Evolutionary conservation across 177 flowering plant species (phyloP).

Genomic region (Vitis hybrid): DNA sequence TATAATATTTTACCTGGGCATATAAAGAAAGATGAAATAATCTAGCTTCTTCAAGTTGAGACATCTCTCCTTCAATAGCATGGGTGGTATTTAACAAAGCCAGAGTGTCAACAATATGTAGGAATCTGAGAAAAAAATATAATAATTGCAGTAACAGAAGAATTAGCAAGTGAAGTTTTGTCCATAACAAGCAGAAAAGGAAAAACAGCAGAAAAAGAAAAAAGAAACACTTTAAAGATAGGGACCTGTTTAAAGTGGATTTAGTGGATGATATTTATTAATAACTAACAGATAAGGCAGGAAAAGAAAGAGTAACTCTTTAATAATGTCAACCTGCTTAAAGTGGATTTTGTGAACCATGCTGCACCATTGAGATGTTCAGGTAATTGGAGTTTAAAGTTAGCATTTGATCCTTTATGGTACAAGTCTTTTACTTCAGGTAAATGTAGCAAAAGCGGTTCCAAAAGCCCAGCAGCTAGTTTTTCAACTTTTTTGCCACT

Average conservation of each 20-base stretch:
- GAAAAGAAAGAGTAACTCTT: background rate
- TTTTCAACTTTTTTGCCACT: constrained; percentile 41
- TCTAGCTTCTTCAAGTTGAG: constrained; percentile 80
- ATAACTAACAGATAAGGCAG: background rate
- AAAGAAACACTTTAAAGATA: background rate
- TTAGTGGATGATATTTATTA: constrained; percentile 63
- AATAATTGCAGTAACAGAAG: background rate
- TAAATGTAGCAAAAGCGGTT: constrained; percentile 49
- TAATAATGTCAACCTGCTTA: constrained; percentile 40
- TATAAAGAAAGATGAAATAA: constrained; percentile 75
- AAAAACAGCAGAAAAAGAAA: background rate
- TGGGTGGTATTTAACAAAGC: constrained; percentile 36
- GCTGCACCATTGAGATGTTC: constrained; percentile 30
- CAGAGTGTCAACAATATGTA: constrained; percentile 49
- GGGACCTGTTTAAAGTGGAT: constrained; percentile 43
- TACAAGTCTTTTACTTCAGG: constrained; percentile 36
- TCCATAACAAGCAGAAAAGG: background rate
- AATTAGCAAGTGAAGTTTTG: background rate
- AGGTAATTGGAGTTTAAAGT: constrained; percentile 49
- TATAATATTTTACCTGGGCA: constrained; percentile 45
- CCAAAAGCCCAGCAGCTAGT: constrained; percentile 55
- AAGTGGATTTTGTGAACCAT: constrained; percentile 80
- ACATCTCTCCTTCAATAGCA: constrained; percentile 56
- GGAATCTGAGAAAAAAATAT: constrained; percentile 46
- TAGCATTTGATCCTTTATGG: constrained; percentile 36